phyloP scores from a whole-genome alignment of 192 early-diverging fungal species.

The Dissophora ornata region DNA sequence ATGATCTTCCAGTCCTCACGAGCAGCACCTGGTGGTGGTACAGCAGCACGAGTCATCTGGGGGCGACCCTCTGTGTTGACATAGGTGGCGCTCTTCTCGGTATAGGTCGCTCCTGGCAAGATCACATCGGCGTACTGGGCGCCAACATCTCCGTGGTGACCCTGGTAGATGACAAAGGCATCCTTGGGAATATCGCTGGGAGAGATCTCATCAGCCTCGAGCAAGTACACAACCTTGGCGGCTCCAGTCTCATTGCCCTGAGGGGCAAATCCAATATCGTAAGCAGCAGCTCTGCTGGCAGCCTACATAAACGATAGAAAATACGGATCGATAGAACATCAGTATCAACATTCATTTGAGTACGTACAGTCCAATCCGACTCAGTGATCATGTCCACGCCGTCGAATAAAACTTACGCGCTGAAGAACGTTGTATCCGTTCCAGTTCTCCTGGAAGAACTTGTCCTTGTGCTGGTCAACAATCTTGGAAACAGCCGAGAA shows the following conservation, averaged over 20 bases:
- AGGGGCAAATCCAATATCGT: slow-evolving; percentile 90
- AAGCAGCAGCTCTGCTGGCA: slow-evolving; percentile 88
- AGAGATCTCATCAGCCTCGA: slow-evolving; percentile 90
- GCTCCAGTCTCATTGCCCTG: slow-evolving; percentile 54
- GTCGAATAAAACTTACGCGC: slow-evolving; percentile 65
- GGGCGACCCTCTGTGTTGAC: slow-evolving; percentile 98
- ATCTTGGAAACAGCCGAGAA: slow-evolving; percentile 82
- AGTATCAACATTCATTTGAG: too few species aligned
- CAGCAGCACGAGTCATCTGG: slow-evolving; percentile 93
- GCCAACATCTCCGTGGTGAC: slow-evolving; percentile 98
- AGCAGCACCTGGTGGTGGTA: slow-evolving; percentile 86
- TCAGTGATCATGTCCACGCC: too few species aligned
- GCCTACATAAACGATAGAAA: slow-evolving; percentile 57
- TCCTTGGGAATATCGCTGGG: slow-evolving; percentile 82
- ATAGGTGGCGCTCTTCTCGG: slow-evolving; percentile 95
- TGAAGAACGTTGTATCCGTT: slow-evolving; percentile 95
- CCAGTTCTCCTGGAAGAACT: slow-evolving; percentile 81
- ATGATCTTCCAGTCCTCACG: slow-evolving; percentile 99
- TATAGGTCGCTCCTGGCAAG: slow-evolving; percentile 95
- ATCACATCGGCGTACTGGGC: slow-evolving; percentile 96
- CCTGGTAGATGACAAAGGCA: slow-evolving; percentile 99
- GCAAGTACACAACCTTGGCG: slow-evolving; percentile 88
- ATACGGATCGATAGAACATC: too few species aligned
- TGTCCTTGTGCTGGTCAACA: slow-evolving; percentile 72
- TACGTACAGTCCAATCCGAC: too few species aligned